Percentiles rank a stretch among this genome's conserved stretches.
Conservation (phyloP, 768 basidiomycete genomes). For the Agrocybe praecox region DNA sequence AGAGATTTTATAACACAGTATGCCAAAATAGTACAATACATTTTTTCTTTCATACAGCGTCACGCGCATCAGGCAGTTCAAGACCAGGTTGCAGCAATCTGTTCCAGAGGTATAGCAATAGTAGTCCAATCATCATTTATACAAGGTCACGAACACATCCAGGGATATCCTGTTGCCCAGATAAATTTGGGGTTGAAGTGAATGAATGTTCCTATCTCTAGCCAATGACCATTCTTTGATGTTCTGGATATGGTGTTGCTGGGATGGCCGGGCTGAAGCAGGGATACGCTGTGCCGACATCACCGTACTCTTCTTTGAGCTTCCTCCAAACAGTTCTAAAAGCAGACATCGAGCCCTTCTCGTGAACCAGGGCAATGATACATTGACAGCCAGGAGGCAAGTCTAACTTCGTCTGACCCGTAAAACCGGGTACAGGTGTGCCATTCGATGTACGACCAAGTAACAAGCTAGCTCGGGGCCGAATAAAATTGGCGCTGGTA, state of each 20-base stretch:
- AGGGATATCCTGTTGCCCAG: background rate
- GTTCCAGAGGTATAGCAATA: no score
- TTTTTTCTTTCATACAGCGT: no score
- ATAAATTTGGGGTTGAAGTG: background rate
- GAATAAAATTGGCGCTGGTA: slow-evolving; percentile 10
- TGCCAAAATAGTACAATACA: no score
- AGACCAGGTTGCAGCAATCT: no score
- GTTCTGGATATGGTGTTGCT: slow-evolving; percentile 43
- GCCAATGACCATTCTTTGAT: slow-evolving; percentile 30
- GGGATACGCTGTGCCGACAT: slow-evolving; percentile 30
- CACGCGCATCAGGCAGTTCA: no score
- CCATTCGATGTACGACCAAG: slow-evolving; percentile 21
- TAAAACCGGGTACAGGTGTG: slow-evolving; percentile 22
- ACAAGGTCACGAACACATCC: background rate
- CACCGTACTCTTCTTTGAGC: slow-evolving; percentile 69
- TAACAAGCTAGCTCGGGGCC: slow-evolving; percentile 24
- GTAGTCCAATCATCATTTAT: background rate
- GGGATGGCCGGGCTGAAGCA: slow-evolving; percentile 46
- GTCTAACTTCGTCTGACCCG: slow-evolving; percentile 21
- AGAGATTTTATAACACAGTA: no score
- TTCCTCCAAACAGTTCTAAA: slow-evolving; percentile 79
- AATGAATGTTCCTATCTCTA: background rate
- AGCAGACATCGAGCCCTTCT: slow-evolving; percentile 89
- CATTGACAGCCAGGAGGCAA: slow-evolving; percentile 48
- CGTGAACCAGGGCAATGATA: slow-evolving; percentile 77